Base-by-base conservation (phyloP, 2,329 filamentous ascomycete species). In the Trichophyton schoenleinii region DNA sequence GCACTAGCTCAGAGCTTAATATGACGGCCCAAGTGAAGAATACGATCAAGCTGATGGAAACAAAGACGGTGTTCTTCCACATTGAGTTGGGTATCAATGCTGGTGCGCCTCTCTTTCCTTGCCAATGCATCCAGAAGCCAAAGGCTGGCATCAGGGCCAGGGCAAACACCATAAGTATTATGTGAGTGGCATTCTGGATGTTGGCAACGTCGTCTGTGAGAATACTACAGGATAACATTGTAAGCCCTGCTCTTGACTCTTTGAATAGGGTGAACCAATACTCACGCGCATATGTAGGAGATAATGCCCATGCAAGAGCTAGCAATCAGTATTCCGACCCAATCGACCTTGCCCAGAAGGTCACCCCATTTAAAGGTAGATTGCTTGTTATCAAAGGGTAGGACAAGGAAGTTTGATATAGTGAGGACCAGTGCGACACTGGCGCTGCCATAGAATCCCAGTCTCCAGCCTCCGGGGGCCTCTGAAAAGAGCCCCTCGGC, bases 81-180 rank as follows among this genome's bases (percentile, higher is more conserved):
- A 87, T 70, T 0, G 77, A 79, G 67, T 86, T 86, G 0, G 84
- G 84, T 22, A 87, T 85, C 6, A 87, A 68, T 0, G 82, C 82
- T 11, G 82, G 79, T 2, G 73, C 74, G 8, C 74, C 73, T 0
- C 69, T 66, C 9, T 70, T 72, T 57, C 80, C 78, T 57, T 80
- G 80, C 2, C 73, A 72, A 9, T 75, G 74, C 57, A 83, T 77
- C 83, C 83, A 86, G 8, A 72, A 67, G 49, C 80, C 70, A 67
- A 86, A 86, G 0, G 70, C 66, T 0, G 78, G 78, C 2, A 83
- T 49, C 3, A 63, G 38, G 28, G 46, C 44, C 8, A 41, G 11
- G 7, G 62, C 59, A 11, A 63, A 28, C 11, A 63, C 57, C 11
- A 61, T 59, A 28, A 63, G 41, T 5, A 63, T 15, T 15, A 63